Percentiles rank a stretch among this genome's conserved stretches.
These are phyloP conservation scores for Phytophthora nicotianae DNA, from an alignment of 352 stramenopile species.

Conservation along the genomic window DNA sequence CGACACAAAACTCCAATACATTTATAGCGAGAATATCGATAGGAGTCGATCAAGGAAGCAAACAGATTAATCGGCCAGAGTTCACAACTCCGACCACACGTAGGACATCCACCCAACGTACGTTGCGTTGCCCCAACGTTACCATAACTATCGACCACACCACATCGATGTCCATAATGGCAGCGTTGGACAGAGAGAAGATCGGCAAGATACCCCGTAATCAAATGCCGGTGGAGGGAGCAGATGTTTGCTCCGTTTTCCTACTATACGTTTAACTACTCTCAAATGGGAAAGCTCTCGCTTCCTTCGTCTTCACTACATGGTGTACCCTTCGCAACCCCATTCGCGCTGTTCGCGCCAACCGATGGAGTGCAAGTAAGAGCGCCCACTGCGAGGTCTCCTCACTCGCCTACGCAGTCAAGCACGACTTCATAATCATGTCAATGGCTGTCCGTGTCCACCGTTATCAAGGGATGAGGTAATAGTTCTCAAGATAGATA, in stretches of 20 bases:
- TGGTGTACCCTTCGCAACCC: background rate
- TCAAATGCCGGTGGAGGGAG: background rate
- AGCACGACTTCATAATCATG: slow-evolving; percentile 12
- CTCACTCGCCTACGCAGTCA: background rate
- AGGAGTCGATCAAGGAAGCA: background rate
- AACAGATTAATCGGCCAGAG: background rate
- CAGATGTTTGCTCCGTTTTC: slow-evolving; percentile 19
- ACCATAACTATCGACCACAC: background rate
- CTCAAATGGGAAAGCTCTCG: background rate
- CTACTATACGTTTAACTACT: background rate
- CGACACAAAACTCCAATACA: background rate
- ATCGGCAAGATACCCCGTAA: slow-evolving; percentile 14
- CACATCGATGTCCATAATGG: slow-evolving; percentile 7
- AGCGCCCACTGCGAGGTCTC: background rate
- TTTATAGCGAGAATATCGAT: background rate
- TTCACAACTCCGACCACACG: background rate
- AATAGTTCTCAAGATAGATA: background rate
- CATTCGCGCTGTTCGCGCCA: background rate
- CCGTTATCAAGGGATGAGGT: background rate
- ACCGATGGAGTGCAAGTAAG: background rate
- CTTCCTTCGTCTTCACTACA: background rate
- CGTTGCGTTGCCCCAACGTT: background rate
- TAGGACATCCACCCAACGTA: slow-evolving; percentile 3
- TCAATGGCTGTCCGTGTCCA: background rate
- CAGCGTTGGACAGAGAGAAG: slow-evolving; percentile 18